Evolutionary conservation across 805 yeast genomes (phyloP), one percentile per base, ranked within the genome.

Genomic region (Schwanniomyces yamadae): DNA sequence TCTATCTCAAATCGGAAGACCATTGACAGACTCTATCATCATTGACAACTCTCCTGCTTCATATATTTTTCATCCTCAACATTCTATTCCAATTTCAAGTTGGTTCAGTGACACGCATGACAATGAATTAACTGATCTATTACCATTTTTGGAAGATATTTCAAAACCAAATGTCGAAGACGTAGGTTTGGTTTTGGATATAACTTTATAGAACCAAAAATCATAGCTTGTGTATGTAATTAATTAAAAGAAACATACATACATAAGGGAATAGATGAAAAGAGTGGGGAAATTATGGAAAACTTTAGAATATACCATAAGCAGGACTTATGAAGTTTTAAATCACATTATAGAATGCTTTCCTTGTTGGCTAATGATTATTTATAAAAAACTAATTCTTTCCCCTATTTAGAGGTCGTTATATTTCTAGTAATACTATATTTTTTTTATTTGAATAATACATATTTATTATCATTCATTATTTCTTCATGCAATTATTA

Each of bases 101-200:
- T 93, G 99, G 99, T 93, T 93, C 71, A 86, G 96, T 48, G 99
- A 93, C 63, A 80, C 93, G 19, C 99, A 93, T 60, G 99, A 93
- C 61, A 90, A 90, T 58, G 99, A 93, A 70, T 72, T 93, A 51
- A 62, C 86, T 43, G 99, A 93, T 62, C 78, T 93, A 61, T 66
- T 93, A 36, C 99, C 98, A 10, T 80, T 93, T 41, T 71, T 93
- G 48, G 87, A 88, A 59, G 98, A 93, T 57, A 65, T 93, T 38
- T 78, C 96, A 5, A 65, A 73, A 45, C 57, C 71, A 8, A 72
- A 71, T 30, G 96, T 93, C 36, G 83, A 81, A 45, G 96, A 93
- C 61, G 95, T 93, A 23, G 80, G 89, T 23, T 61, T 82, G 45
- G 91, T 91, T 30, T 73, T 93, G 50, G 96, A 91, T 62, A 87